These are phyloP conservation scores for Begonia loranthoides DNA, from an alignment of 306 rosid genomes.

Conservation along the genomic window DNA sequence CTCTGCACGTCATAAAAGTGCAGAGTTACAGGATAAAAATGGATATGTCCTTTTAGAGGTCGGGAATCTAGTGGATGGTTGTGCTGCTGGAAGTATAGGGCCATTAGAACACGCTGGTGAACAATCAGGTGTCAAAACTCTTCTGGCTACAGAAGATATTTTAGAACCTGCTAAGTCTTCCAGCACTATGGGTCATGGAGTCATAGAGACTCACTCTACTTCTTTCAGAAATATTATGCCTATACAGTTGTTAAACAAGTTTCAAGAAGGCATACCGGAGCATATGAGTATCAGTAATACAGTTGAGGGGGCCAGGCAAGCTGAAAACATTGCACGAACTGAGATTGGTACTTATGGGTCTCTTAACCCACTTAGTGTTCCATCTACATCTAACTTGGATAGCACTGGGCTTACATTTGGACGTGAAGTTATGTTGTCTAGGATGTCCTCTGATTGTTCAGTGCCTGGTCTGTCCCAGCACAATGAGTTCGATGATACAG, in stretches of 20 bases:
- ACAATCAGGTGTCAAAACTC: constrained; percentile 16
- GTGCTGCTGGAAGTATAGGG: constrained; percentile 9
- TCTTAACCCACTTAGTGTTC: constrained; percentile 15
- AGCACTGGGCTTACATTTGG: constrained; percentile 18
- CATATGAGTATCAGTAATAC: constrained; percentile 10
- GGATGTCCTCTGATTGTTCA: constrained; percentile 25
- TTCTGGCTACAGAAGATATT: constrained; percentile 14
- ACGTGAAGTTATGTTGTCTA: constrained; percentile 20
- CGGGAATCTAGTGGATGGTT: constrained; percentile 12
- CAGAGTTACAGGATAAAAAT: constrained; percentile 12
- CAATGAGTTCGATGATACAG: constrained; percentile 38
- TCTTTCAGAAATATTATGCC: constrained; percentile 12
- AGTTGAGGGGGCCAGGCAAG: constrained; percentile 11
- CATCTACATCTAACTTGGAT: constrained; percentile 15
- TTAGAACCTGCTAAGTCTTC: constrained; percentile 17
- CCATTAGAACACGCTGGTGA: constrained; percentile 17
- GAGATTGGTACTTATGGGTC: constrained; percentile 15
- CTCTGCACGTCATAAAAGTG: constrained; percentile 18
- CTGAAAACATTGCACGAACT: constrained; percentile 14
- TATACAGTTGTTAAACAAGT: constrained; percentile 12
- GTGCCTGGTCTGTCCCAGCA: constrained; percentile 39
- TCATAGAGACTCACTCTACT: constrained; percentile 5
- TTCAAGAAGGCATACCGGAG: constrained; percentile 17
- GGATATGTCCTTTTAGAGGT: constrained; percentile 11
- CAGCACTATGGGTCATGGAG: constrained; percentile 15